phyloP scores from a whole-genome alignment of 441 rosid species.

The Rhodomyrtus psidioides region DNA sequence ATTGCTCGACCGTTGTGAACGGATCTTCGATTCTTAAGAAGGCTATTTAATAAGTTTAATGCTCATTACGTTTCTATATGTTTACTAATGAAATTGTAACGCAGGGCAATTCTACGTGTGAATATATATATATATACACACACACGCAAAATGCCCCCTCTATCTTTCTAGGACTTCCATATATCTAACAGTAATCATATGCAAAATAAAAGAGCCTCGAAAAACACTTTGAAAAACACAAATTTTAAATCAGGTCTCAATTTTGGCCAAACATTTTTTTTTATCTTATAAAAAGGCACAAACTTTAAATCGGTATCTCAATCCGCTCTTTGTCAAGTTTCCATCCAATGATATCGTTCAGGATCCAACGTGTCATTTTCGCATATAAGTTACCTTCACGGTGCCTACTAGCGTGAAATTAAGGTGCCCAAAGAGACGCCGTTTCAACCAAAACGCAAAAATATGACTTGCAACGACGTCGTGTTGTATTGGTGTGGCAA shows the following conservation, averaged over 20 bases:
- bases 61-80: not conserved
- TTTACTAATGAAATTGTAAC: not conserved
- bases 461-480: not conserved
- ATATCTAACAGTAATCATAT: not conserved
- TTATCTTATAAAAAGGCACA: not conserved
- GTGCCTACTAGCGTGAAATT: not conserved
- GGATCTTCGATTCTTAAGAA: not conserved
- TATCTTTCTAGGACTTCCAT: not conserved
- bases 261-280: too few relatives aligned
- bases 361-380: not conserved
- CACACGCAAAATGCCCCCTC: not conserved
- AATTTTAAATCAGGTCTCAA: not conserved
- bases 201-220: not conserved
- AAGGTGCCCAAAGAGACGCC: too few relatives aligned
- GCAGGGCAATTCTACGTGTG: too few relatives aligned
- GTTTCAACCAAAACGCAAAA: not conserved
- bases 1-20: not conserved
- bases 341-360: accelerated
- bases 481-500: not conserved
- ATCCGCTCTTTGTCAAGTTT: not conserved
- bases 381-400: not conserved
- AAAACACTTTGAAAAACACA: not conserved
- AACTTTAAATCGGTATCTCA: not conserved
- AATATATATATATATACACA: too few relatives aligned
- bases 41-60: not conserved